Base-by-base conservation (phyloP, 306 rosid species). In the Prunus dulcis region DNA sequence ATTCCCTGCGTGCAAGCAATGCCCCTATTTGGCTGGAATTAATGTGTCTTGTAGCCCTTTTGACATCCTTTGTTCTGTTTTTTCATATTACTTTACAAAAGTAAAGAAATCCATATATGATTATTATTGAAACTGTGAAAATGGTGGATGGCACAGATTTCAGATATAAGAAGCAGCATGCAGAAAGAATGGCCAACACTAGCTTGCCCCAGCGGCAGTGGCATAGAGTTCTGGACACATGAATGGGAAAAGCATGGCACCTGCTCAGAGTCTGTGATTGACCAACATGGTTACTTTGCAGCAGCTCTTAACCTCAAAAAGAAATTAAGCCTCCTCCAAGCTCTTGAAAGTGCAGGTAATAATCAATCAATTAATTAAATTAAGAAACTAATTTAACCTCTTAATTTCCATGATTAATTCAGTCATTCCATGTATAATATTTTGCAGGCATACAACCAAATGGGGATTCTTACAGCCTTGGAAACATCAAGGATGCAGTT, bases 211-310 rank as follows among this genome's bases (percentile, higher is more conserved):
- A 89, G 97, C 62, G 69, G 84, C 75, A n/a, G 34, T 67, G 94
- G 94, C 58, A 49, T 76, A 14, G 2, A 51, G 9, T 89, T 91
- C 78, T 89, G 93, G 97, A 84, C 78, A 2, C 94, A 88, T 69
- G 94, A 89, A 74, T 91, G 97, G 95, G 86, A 84, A 6, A 91
- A 91, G 76, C 97, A 91, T 75, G 97, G 97, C 1, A 91, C 95
- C 69, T 91, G 97, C 80, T 89, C 93, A 0, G 93, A 89, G 69
- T 89, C 93, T 72, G 34, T 70, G 18, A 90, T 91, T 46, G 69
- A 82, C 32, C 93, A 91, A 71, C 97, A 89, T 62, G 83, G 83
- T 51, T 91, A 91, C 67, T 91, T 91, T 69, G 83, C 66, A 74
- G 73, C 92, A 6, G 79, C 82, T 70, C 93, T 91, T 46, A 81